phyloP scores from a whole-genome alignment of 768 basidiomycete species.

The Hericium alpestre region DNA sequence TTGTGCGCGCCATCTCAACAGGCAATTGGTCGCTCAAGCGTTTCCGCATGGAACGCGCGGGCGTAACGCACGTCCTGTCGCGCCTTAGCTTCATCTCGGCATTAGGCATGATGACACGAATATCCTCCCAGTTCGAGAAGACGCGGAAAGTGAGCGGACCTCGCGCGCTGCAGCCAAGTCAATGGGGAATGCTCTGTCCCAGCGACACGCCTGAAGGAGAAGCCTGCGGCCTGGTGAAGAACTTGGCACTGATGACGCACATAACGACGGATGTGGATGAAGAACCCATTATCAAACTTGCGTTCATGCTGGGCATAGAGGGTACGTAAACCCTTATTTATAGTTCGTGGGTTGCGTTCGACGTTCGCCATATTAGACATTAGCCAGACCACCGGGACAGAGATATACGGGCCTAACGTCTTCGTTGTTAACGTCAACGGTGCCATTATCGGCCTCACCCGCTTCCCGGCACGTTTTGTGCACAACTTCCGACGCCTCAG shows the following conservation, averaged over 20 bases:
- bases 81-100: constrained; percentile 94
- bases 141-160: constrained; percentile 98
- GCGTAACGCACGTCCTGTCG: constrained; percentile 94
- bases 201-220: constrained; percentile 99
- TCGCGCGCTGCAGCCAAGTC: constrained; percentile 91
- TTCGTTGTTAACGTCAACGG: constrained; percentile 98
- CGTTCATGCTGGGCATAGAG: constrained; percentile 96
- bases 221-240: constrained; percentile 97
- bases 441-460: constrained; percentile 86
- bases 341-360: not conserved
- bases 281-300: constrained; percentile 79
- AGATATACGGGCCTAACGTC: constrained; percentile 88
- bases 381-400: constrained; percentile 80
- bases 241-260: constrained; percentile 97
- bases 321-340: constrained; percentile 35
- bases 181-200: constrained; percentile 98
- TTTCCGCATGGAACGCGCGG: constrained; percentile 98
- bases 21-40: constrained; percentile 99
- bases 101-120: constrained; percentile 99
- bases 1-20: constrained; percentile 94
- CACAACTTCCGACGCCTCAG: constrained; percentile 84
- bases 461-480: constrained; percentile 78
- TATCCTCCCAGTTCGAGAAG: constrained; percentile 98
- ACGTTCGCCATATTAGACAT: constrained; percentile 50
- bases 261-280: constrained; percentile 99